phyloP scores from a whole-genome alignment of 1,284 basidiomycete species.

The Butyriboletus appendiculatus region DNA sequence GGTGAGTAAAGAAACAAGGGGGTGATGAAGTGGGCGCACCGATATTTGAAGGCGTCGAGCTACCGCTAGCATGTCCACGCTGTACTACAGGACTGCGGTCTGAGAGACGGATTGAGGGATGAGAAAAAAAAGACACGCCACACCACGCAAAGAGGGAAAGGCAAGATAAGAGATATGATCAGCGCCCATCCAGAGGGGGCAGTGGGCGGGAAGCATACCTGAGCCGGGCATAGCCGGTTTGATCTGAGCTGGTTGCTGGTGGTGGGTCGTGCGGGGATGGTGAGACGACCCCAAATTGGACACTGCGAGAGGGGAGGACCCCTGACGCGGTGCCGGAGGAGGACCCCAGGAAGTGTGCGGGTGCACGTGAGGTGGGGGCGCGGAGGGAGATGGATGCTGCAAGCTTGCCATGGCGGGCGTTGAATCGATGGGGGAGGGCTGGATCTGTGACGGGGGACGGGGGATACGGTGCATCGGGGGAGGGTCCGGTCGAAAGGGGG shows the following conservation, averaged over 20 bases:
- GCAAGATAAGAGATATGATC: conserved; percentile 10
- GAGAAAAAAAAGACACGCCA: conserved; percentile 3
- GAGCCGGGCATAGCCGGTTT: conserved; percentile 36
- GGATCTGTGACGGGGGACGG: conserved; percentile 27
- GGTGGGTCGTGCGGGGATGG: conserved; percentile 30
- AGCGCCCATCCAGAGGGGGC: conserved; percentile 3
- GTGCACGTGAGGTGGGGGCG: conserved; percentile 32
- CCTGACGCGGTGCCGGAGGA: conserved; percentile 30
- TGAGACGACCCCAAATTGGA: conserved; percentile 32
- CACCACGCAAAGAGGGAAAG: not conserved
- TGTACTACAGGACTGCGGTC: conserved; percentile 33
- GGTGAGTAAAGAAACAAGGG: not conserved
- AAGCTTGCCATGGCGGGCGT: conserved; percentile 36
- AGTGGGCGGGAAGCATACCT: conserved; percentile 20
- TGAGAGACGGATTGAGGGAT: no score
- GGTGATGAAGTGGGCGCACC: conserved; percentile 15
- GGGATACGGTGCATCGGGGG: conserved; percentile 31
- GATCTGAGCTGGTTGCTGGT: conserved; percentile 29
- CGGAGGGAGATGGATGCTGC: conserved; percentile 31
- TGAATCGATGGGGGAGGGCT: conserved; percentile 22
- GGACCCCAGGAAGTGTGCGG: conserved; percentile 35
- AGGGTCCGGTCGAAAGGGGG: conserved; percentile 24
- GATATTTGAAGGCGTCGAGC: conserved; percentile 28
- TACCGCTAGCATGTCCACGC: conserved; percentile 28
- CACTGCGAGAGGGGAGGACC: conserved; percentile 32